Evolutionary conservation across 2,329 filamentous ascomycete genomes (phyloP), one percentile per base, ranked within the genome.

Genomic region (Fusarium succisae): DNA sequence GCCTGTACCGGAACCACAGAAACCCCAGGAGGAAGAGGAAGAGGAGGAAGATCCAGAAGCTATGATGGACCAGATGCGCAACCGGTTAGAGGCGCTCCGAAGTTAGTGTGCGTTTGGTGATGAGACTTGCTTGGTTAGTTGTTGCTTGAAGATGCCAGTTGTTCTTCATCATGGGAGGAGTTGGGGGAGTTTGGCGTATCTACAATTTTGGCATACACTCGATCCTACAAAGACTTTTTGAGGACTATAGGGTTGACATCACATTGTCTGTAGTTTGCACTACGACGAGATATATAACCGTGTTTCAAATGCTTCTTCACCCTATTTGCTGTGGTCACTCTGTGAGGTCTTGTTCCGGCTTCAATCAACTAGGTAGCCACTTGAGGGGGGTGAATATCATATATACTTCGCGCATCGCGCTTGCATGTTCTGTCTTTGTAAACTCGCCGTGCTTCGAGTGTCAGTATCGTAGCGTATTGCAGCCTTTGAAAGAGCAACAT

Each of bases 51-150:
- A 97, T 78, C 91, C 94, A 71, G 95, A 98, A 83, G 94, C 93
- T 54, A 94, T 96, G 86, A 90, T 98, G 85, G 93, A 95, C 78
- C 93, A 97, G 86, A 98, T 98, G 96, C 88, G 96, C 81, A 95
- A 95, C 76, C 88, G 96, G 54, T 83, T 99, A 77, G 94, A 98
- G 84, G 95, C 95, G 41, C 84, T 98, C 80, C 93, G 96, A 88
- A 98, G 95, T 83, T 98, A 78, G 73, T 60, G 20, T 8, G 11
- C 10, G 10, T 59, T 44, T 17, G 22, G 26, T 15, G 43, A 43
- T 28, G 28, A 39, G 28, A 30, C 30, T 35, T 50, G 45, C 43
- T 60, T 55, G 55, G 50, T 45, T 35, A 18, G 59, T 37, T 53
- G 37, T 63, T 59, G 47, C 22, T 66, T 37, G 24, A 60, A 65